Evolutionary conservation across 2,329 filamentous ascomycete genomes (phyloP).

Genomic region (Chrysosphaeria jannelii): DNA sequence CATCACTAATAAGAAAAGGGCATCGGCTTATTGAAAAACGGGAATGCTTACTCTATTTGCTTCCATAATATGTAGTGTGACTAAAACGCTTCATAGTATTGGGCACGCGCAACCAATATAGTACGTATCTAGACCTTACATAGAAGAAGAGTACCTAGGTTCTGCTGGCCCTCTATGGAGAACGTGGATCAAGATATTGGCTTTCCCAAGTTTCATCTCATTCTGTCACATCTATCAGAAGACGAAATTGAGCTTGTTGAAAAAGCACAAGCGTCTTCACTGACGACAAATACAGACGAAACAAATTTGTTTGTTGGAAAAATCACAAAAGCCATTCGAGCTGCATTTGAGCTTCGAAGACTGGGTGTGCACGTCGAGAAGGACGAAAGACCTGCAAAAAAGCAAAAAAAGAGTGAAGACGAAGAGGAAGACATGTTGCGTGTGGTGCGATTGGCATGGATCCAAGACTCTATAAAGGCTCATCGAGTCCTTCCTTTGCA

Average conservation of each 20-base stretch:
- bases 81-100: too few relatives aligned
- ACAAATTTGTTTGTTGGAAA: constrained; percentile 48
- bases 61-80: too few relatives aligned
- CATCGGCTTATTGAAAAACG: too few relatives aligned
- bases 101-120: too few relatives aligned
- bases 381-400: too few relatives aligned
- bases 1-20: too few relatives aligned
- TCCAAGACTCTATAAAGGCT: not conserved
- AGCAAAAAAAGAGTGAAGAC: too few relatives aligned
- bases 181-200: too few relatives aligned
- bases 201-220: constrained; percentile 39
- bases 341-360: constrained; percentile 45
- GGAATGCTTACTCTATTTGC: too few relatives aligned
- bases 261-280: constrained; percentile 29
- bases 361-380: constrained; percentile 17
- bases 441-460: not conserved
- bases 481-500: not conserved
- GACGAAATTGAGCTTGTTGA: constrained; percentile 31
- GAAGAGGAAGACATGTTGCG: not conserved
- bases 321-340: constrained; percentile 36
- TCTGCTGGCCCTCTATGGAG: too few relatives aligned
- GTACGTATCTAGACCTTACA: too few relatives aligned
- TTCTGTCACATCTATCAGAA: constrained; percentile 35
- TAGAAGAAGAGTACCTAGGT: too few relatives aligned
- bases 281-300: constrained; percentile 43